phyloP scores from a whole-genome alignment of 73 alveolate genomes.

The Paramecium bursaria region DNA sequence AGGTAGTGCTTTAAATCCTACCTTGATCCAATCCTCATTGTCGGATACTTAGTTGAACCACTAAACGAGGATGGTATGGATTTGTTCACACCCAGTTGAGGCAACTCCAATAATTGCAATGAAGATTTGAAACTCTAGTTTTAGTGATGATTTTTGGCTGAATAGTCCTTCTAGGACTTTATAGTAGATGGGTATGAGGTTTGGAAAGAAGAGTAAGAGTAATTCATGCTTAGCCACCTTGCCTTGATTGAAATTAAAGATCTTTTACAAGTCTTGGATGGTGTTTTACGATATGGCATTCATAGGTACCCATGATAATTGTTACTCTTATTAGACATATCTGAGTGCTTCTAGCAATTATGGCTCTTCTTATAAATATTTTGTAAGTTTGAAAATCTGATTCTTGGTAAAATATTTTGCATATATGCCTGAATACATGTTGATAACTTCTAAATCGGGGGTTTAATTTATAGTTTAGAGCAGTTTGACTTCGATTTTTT shows the following conservation, averaged over 20 bases:
- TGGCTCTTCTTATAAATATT: no score
- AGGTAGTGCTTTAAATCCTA: constrained; percentile 6
- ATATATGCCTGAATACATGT: neutral
- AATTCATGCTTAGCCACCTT: constrained; percentile 49
- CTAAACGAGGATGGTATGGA: neutral
- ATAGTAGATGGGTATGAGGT: neutral
- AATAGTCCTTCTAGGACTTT: constrained; percentile 1
- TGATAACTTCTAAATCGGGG: neutral
- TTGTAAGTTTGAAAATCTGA: no score
- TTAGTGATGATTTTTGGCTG: neutral
- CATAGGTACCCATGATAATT: no score
- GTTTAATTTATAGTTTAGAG: constrained; percentile 16
- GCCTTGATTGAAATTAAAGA: constrained; percentile 42
- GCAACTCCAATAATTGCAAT: constrained; percentile 54
- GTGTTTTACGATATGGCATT: no score
- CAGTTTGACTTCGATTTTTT: constrained; percentile 12
- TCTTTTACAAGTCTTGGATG: neutral
- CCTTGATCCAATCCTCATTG: constrained; percentile 5
- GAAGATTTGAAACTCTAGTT: neutral
- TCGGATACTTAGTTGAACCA: neutral
- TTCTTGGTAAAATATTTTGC: no score
- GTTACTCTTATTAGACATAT: no score
- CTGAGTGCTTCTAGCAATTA: no score
- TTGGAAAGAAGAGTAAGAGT: constrained; percentile 32
- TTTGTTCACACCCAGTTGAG: constrained; percentile 37